A percentile compares a stretch with the other conserved stretches of the same genome.
These are phyloP conservation scores for Rhodocollybia butyracea DNA, from an alignment of 768 basidiomycete species.

Conservation along the genomic window DNA sequence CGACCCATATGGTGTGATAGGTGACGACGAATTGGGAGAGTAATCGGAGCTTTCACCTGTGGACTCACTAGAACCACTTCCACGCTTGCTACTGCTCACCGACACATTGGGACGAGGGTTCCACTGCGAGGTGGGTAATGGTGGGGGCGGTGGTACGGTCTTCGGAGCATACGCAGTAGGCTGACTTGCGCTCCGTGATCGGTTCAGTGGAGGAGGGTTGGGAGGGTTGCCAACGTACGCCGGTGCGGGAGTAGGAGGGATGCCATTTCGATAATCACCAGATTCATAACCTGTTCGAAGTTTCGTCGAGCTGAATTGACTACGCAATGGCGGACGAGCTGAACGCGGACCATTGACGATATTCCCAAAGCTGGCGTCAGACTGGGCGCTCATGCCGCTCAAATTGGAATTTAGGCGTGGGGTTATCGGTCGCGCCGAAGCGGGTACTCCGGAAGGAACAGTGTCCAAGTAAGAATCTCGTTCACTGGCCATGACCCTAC, in stretches of 20 bases:
- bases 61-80: slow-evolving; percentile 82
- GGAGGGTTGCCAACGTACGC: slow-evolving; percentile 7
- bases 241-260: slow-evolving; percentile 23
- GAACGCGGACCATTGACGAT: slow-evolving; percentile 23
- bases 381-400: slow-evolving; percentile 33
- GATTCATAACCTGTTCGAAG: slow-evolving; percentile 53
- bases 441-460: slow-evolving; percentile 26
- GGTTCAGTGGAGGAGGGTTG: slow-evolving; percentile 35
- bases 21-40: slow-evolving; percentile 82
- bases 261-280: slow-evolving; percentile 31
- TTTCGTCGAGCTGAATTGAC: slow-evolving; percentile 68
- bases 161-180: slow-evolving; percentile 67
- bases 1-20: slow-evolving; percentile 87
- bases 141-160: slow-evolving; percentile 51
- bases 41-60: slow-evolving; percentile 81
- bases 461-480: slow-evolving; percentile 66
- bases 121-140: slow-evolving; percentile 49
- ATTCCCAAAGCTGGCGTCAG: slow-evolving; percentile 42
- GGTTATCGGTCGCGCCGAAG: slow-evolving; percentile 36
- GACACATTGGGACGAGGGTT: slow-evolving; percentile 38
- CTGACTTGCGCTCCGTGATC: slow-evolving; percentile 79
- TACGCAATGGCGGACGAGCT: slow-evolving; percentile 46
- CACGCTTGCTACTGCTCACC: slow-evolving; percentile 50
- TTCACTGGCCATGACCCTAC: slow-evolving; percentile 58
- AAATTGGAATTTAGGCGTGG: slow-evolving; percentile 45